Base-by-base conservation (phyloP, 495 filamentous ascomycete species). In the Hamigera avellanea region DNA sequence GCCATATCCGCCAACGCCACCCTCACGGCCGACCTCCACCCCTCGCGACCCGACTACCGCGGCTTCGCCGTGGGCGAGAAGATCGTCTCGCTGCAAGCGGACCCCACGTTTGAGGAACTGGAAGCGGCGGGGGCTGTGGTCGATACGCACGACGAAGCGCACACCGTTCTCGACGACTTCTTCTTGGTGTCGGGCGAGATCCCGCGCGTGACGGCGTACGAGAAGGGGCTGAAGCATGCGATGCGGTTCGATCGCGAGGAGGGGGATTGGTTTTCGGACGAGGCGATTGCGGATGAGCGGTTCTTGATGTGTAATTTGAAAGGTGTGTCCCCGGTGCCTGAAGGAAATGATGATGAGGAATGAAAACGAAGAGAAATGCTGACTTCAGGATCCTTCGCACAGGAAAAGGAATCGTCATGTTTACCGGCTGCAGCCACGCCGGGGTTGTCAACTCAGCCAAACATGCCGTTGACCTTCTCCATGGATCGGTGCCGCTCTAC, bases 381-480 rank as follows among this genome's bases (percentile, higher is more conserved):
- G n/a, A n/a, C n/a, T n/a, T n/a, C n/a, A n/a, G n/a, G n/a, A n/a
- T n/a, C n/a, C n/a, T n/a, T 34, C 19, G 44, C 42, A 14, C 37
- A 67, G 64, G 56, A 19, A 75, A 69, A 48, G 75, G 74, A 8
- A 58, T 80, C 14, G 70, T 80, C 6, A 53, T 78, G 12, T 75
- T 80, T 48, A 77, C 72, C 1, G 73, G 71, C n/a, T 78, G 74
- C 52, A 73, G 68, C 41, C 74, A 78, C 38, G 69, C 69, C 1
- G 74, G 74, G 2, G 72, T 77, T 6, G 64, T 78, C 32, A 78
- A 80, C 46, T 59, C 69, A 23, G 45, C 67, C 0, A 59, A 59
- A 17, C 64, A 76, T 43, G 71, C 74, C 0, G 26, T 72, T 3
- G 53, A 66, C 0, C 50, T 67, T 3, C 46, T 59, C 1, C 49